These are phyloP conservation scores for Galium porrigens DNA, from an alignment of 305 asterid genomes.

Conservation along the genomic window DNA sequence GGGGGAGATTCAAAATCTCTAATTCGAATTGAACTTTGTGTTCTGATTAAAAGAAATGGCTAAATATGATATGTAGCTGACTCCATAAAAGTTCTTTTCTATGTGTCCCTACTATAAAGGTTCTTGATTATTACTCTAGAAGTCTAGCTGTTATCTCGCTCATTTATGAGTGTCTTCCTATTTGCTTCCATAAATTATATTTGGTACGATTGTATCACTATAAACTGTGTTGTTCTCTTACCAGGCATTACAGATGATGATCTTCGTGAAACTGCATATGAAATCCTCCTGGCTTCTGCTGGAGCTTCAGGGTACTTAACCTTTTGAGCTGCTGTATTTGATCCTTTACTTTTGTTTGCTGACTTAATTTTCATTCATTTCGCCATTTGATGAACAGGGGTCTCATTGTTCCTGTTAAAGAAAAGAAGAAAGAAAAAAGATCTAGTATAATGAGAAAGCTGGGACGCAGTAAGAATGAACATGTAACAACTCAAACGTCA, in stretches of 20 bases:
- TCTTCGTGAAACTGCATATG: constrained; percentile 91
- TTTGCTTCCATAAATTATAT: neutral
- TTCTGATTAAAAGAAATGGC: neutral
- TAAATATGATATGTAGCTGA: neutral
- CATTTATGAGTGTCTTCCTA: neutral
- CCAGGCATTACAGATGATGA: constrained; percentile 79
- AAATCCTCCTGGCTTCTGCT: constrained; percentile 88
- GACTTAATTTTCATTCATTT: constrained; percentile 13
- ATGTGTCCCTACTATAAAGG: too few relatives aligned
- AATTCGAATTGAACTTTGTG: neutral
- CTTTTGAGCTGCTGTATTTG: neutral
- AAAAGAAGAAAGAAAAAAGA: constrained; percentile 68
- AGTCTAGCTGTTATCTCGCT: too few relatives aligned
- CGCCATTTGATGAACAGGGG: constrained; percentile 43
- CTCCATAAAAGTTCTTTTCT: neutral
- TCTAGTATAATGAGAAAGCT: constrained; percentile 77
- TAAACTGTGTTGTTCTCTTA: constrained; percentile 7
- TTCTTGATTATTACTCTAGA: too few relatives aligned
- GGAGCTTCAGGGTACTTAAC: constrained; percentile 91
- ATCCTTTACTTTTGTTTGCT: neutral
- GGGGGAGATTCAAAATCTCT: neutral
- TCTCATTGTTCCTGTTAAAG: constrained; percentile 83
- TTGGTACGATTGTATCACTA: neutral
- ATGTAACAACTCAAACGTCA: constrained; percentile 38
- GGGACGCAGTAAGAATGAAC: constrained; percentile 67